A percentile compares a stretch with the other conserved stretches of the same genome.
Evolutionary conservation across 2,329 filamentous ascomycete species (phyloP).

Genomic region (Hansfordia pulvinata): DNA sequence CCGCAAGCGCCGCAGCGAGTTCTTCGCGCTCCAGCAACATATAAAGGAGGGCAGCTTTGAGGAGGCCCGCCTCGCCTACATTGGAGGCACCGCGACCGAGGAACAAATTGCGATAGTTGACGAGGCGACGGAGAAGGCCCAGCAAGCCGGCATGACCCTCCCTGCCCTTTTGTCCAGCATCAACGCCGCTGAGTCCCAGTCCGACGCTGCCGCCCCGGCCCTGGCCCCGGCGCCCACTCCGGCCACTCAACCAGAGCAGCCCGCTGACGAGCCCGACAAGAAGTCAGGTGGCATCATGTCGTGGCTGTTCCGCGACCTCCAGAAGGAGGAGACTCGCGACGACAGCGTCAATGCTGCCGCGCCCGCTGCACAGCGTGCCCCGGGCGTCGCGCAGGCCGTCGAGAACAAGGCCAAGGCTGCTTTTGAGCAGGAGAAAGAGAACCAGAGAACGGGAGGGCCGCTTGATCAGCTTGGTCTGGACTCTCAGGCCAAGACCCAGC

Average conservation of each 20-base stretch:
- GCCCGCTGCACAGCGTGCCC: slow-evolving; percentile 1
- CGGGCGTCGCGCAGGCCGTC: slow-evolving; percentile 16
- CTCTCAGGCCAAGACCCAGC: slow-evolving; percentile 10
- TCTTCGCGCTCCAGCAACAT: slow-evolving; percentile 38
- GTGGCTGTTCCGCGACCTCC: slow-evolving; percentile 25
- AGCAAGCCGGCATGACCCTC: slow-evolving; percentile 28
- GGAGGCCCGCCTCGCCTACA: slow-evolving; percentile 44
- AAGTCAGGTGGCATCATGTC: slow-evolving; percentile 13
- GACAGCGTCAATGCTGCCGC: slow-evolving; percentile 3
- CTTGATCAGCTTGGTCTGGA: slow-evolving; percentile 34
- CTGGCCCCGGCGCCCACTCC: too few relatives aligned
- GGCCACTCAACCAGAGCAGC: too few relatives aligned
- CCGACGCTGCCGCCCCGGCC: slow-evolving; percentile 7
- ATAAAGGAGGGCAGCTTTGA: slow-evolving; percentile 40
- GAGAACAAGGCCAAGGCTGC: slow-evolving; percentile 27
- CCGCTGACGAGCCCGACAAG: slow-evolving; percentile 7
- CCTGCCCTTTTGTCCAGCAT: slow-evolving; percentile 31
- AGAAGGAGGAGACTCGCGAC: slow-evolving; percentile 20
- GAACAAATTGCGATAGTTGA: slow-evolving; percentile 44
- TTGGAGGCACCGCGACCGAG: slow-evolving; percentile 40
- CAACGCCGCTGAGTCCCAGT: slow-evolving; percentile 9
- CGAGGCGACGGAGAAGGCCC: slow-evolving; percentile 36
- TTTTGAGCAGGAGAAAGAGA: slow-evolving; percentile 34
- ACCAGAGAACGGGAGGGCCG: slow-evolving; percentile 34
- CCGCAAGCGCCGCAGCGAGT: slow-evolving; percentile 44